These are phyloP conservation scores for Favolaschia claudopus DNA, from an alignment of 768 basidiomycete species.

Conservation along the genomic window DNA sequence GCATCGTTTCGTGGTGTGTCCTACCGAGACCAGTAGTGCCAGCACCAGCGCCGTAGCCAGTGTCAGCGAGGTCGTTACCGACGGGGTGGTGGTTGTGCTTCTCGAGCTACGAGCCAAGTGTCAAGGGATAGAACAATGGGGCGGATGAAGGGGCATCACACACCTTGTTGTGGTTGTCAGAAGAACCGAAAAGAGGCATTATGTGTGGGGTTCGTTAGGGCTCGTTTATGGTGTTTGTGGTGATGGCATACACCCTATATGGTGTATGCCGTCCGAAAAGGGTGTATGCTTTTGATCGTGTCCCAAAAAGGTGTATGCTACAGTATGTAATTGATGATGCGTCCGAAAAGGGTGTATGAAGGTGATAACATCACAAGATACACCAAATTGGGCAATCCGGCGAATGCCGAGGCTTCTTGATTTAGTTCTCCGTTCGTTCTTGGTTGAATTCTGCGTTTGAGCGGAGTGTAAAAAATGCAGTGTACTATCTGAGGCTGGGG, in stretches of 20 bases:
- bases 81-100: neutral
- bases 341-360: too few species aligned
- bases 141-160: neutral
- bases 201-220: neutral
- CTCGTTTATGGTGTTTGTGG: neutral
- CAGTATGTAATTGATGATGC: too few species aligned
- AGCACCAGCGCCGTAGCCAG: neutral
- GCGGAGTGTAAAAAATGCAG: too few species aligned
- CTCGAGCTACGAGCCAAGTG: constrained; percentile 9
- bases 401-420: too few species aligned
- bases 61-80: neutral
- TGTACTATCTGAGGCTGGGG: too few species aligned
- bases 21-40: neutral
- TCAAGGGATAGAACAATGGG: neutral
- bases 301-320: too few species aligned
- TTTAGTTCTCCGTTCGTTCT: too few species aligned
- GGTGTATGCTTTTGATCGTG: too few species aligned
- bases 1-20: neutral
- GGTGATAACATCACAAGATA: too few species aligned
- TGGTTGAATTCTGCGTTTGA: too few species aligned
- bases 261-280: neutral
- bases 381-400: too few species aligned
- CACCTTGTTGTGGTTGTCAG: constrained; percentile 8
- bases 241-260: too few species aligned
- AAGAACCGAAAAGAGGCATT: constrained; percentile 18